Conservation (phyloP, 768 basidiomycete species). For the Serendipita indica region DNA sequence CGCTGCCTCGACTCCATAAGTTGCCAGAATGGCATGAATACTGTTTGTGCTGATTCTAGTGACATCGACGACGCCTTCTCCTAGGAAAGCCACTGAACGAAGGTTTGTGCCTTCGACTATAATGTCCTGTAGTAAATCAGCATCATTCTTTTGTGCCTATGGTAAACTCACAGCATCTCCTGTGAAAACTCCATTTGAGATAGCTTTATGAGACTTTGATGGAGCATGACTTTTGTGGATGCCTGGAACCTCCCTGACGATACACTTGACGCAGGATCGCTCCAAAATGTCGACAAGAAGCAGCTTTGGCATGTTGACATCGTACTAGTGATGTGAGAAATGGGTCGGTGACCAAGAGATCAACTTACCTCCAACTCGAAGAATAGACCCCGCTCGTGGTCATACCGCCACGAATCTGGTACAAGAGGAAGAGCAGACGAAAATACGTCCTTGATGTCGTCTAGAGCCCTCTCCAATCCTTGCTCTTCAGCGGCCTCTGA, state of each 20-base stretch:
- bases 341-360: background rate
- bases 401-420: conserved; percentile 14
- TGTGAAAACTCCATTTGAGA: conserved; percentile 2
- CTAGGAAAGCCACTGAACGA: conserved; percentile 38
- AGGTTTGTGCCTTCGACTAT: conserved; percentile 88
- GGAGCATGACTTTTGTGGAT: conserved; percentile 52
- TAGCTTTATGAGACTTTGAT: background rate
- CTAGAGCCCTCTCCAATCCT: conserved; percentile 25
- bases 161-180: conserved; percentile 8
- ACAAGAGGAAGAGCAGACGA: conserved; percentile 12
- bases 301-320: conserved; percentile 57
- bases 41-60: conserved; percentile 86
- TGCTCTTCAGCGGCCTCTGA: conserved; percentile 20
- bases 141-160: conserved; percentile 11
- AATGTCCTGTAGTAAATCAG: conserved; percentile 30
- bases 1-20: conserved; percentile 96
- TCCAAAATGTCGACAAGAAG: conserved; percentile 90
- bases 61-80: conserved; percentile 44
- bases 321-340: conserved; percentile 4
- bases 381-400: conserved; percentile 39
- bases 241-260: conserved; percentile 79
- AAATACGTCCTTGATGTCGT: conserved; percentile 37
- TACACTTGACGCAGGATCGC: conserved; percentile 62
- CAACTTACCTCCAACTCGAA: conserved; percentile 65
- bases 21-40: conserved; percentile 76